Evolutionary conservation across 1,284 basidiomycete species (phyloP).

Genomic region (Anthracocystis setariae): DNA sequence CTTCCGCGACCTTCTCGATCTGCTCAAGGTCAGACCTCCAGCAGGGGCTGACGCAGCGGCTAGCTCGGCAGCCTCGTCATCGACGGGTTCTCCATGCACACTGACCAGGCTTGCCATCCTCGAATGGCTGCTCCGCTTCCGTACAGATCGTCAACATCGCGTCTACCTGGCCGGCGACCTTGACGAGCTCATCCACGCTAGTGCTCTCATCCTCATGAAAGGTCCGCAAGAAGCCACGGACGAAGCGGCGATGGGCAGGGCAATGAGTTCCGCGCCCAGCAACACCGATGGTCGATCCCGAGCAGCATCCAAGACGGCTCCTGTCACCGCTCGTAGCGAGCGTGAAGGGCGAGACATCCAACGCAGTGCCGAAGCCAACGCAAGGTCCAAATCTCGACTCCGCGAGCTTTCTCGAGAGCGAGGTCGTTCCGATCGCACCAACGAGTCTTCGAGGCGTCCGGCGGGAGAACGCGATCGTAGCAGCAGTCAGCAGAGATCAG

Average conservation of each 20-base stretch:
- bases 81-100: conserved; percentile 21
- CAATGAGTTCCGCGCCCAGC: conserved; percentile 49
- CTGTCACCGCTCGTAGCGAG: conserved; percentile 16
- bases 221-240: conserved; percentile 28
- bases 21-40: conserved; percentile 36
- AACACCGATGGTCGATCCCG: conserved; percentile 15
- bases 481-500: conserved; percentile 67
- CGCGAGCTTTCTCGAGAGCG: conserved; percentile 45
- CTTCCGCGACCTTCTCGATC: conserved; percentile 59
- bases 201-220: conserved; percentile 33
- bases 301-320: conserved; percentile 19
- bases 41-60: conserved; percentile 7
- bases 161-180: conserved; percentile 75
- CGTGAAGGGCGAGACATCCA: conserved; percentile 43
- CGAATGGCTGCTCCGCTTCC: conserved; percentile 87
- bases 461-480: conserved; percentile 70
- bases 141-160: conserved; percentile 90
- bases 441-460: conserved; percentile 24
- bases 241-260: conserved; percentile 48
- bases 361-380: conserved; percentile 24
- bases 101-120: conserved; percentile 76
- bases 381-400: conserved; percentile 36
- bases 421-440: conserved; percentile 33
- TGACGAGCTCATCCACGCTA: conserved; percentile 67
- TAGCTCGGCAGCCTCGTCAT: neutral